Percentiles rank a stretch among this genome's conserved stretches.
Conservation (phyloP, 164 flowering plant species). For the Echeveria elegans region DNA sequence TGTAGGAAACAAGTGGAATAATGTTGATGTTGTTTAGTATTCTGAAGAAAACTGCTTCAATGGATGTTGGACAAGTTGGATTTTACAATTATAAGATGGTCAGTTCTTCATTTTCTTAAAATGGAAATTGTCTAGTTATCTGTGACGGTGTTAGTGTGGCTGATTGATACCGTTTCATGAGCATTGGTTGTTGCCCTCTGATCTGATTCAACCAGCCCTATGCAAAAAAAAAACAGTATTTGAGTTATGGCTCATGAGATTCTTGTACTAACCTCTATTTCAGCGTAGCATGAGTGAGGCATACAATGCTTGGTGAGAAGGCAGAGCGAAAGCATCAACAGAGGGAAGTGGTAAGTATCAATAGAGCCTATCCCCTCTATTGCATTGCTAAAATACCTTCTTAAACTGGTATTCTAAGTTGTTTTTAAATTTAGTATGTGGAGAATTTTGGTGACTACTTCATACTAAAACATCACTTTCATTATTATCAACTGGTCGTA, state of each 20-base stretch:
- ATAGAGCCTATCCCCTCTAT: too few species aligned
- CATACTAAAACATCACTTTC: too few species aligned
- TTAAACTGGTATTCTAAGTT: neutral
- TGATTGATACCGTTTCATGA: too few species aligned
- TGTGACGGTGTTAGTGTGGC: too few species aligned
- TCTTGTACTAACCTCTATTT: neutral
- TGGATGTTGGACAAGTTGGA: constrained; percentile 11
- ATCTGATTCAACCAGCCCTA: neutral
- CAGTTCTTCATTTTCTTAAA: neutral
- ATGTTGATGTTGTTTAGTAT: constrained; percentile 2
- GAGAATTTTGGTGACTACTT: too few species aligned
- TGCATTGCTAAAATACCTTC: neutral
- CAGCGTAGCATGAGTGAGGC: constrained; percentile 97
- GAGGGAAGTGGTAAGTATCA: constrained; percentile 57
- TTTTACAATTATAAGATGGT: constrained; percentile 8
- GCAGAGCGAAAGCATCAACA: constrained; percentile 55
- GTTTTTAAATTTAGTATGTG: neutral
- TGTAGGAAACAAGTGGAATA: constrained; percentile 7
- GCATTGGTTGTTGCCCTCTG: too few species aligned
- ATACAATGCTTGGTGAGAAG: constrained; percentile 79
- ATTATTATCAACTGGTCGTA: too few species aligned
- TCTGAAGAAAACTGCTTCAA: constrained; percentile 19
- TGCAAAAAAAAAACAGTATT: too few species aligned
- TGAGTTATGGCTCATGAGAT: neutral
- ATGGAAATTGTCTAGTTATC: neutral